These are phyloP conservation scores for Micromonas commoda DNA, from an alignment of 139 green algal species.

Conservation along the genomic window DNA sequence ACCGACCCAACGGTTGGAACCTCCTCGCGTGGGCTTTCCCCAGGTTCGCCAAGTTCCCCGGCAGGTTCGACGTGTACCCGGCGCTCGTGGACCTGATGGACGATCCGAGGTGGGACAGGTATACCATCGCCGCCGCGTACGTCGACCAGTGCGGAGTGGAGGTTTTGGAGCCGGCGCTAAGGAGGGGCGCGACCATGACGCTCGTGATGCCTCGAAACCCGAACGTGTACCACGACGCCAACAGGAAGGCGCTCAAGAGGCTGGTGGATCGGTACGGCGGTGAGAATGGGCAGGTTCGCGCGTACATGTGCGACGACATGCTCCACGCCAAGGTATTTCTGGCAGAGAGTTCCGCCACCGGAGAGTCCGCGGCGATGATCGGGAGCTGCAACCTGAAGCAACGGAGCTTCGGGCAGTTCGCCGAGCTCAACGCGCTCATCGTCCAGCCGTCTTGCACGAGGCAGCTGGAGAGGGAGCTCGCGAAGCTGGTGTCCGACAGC, in stretches of 20 bases:
- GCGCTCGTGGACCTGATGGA: neutral
- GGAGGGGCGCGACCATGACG: neutral
- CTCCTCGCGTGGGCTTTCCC: conserved; percentile 6
- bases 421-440: conserved; percentile 11
- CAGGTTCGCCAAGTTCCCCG: neutral
- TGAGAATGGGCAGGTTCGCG: neutral
- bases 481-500: neutral
- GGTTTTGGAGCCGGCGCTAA: neutral
- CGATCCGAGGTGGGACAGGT: neutral
- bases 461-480: neutral
- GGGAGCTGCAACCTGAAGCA: conserved; percentile 23
- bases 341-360: neutral
- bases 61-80: neutral
- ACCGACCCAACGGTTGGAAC: conserved; percentile 2
- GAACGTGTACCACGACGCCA: conserved; percentile 25
- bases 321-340: conserved; percentile 17
- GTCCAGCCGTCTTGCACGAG: neutral
- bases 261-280: neutral
- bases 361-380: neutral
- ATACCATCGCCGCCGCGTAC: conserved; percentile 2
- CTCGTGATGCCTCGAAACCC: conserved; percentile 9
- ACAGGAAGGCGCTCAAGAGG: neutral
- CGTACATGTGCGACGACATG: conserved; percentile 7
- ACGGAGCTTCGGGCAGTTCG: conserved; percentile 12
- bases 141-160: neutral